Conservation (phyloP, 1,284 basidiomycete genomes). For the Pseudozyma pruni region DNA sequence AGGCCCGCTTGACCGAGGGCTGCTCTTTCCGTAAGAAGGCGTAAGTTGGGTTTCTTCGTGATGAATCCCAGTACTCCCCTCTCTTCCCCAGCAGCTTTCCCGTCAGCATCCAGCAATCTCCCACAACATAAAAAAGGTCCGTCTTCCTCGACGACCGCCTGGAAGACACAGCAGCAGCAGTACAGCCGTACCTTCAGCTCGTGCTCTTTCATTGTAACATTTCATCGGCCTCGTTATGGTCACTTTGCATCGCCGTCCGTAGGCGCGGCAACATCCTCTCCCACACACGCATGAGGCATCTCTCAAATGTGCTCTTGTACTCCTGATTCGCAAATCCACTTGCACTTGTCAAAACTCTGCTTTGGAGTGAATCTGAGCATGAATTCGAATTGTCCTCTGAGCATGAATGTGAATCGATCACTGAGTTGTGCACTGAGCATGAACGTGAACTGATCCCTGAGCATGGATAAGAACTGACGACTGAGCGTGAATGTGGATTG, state of each 20-base stretch:
- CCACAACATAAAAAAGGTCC: conserved; percentile 11
- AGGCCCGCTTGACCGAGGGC: conserved; percentile 94
- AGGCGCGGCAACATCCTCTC: too few species aligned
- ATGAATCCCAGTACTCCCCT: background rate
- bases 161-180: too few species aligned
- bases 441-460: too few species aligned
- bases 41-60: conserved; percentile 33
- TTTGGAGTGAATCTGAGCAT: background rate
- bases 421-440: too few species aligned
- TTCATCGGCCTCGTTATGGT: too few species aligned
- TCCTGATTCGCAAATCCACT: background rate
- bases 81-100: conserved; percentile 6
- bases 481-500: background rate
- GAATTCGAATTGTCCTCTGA: background rate
- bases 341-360: background rate
- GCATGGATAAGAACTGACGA: too few species aligned
- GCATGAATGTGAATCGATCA: too few species aligned
- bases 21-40: conserved; percentile 66
- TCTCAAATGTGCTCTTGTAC: background rate
- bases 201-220: too few species aligned
- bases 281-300: too few species aligned
- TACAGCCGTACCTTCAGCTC: too few species aligned
- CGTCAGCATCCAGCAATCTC: conserved; percentile 15
- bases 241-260: too few species aligned
- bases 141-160: too few species aligned